Evolutionary conservation across 2,329 filamentous ascomycete species (phyloP), one percentile per base, ranked within the genome.

Genomic region (Fusarium foetens): DNA sequence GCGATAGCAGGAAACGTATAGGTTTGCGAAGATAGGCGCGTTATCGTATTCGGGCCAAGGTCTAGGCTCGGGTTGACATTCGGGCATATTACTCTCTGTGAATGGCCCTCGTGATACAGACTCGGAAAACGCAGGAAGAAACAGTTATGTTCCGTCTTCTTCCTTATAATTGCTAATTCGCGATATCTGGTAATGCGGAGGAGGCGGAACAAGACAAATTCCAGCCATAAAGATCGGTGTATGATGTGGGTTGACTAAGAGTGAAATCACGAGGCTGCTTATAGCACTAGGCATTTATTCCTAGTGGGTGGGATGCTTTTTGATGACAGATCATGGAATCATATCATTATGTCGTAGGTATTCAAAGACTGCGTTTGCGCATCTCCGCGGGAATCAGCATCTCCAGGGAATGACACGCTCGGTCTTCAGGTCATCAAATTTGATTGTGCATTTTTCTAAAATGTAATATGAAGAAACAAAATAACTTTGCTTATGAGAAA

Each of bases 371-470:
- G 19, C n/a, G 55, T 58, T 69, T 29, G 14, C 16, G 54, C 48
- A 66, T 70, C 67, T 70, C 65, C 66, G 66, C 67, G 67, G 67
- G 27, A 48, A 33, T 70, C 43, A 51, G 29, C 41, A 57, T 69
- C 43, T 70, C 54, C 54, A 38, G 48, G 60, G 49, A 53, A 33
- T 31, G 27, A 19, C 64, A 58, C 36, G 25, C 31, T 57, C 19
- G 13, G 23, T 46, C 7, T n/a, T 10, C 29, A n/a, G 38, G 33
- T 36, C 52, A 59, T 59, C n/a, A 9, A 21, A 17, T 27, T 19
- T 27, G 10, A 5, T 39, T 29, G 2, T 12, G 17, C 5, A 7
- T 7, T 27, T 29, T 17, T 36, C 1, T 5, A 23, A 8, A 27
- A 27, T 27, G 4, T 7, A 33, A n/a, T 7, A 25, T 21, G 14